These are phyloP conservation scores for Staphylotrichum longicolle DNA, from an alignment of 495 filamentous ascomycete genomes.

Conservation along the genomic window DNA sequence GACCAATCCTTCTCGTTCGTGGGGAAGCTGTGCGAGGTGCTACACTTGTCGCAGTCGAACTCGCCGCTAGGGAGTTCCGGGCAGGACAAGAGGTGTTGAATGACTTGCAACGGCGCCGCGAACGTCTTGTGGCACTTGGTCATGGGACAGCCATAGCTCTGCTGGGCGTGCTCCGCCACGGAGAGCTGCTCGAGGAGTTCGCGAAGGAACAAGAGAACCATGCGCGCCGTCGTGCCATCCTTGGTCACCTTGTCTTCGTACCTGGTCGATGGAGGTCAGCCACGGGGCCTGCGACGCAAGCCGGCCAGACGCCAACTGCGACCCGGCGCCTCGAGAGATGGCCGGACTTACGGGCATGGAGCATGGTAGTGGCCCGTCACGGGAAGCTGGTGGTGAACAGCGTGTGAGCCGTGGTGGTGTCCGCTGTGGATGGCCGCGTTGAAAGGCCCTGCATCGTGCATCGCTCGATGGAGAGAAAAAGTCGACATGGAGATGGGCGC, in stretches of 20 bases:
- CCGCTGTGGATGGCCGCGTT: slow-evolving; percentile 23
- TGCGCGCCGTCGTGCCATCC: slow-evolving; percentile 35
- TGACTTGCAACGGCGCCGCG: slow-evolving; percentile 27
- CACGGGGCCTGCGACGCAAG: neutral
- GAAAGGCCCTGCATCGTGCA: slow-evolving; percentile 34
- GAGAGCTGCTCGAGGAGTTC: slow-evolving; percentile 34
- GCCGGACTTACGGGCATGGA: slow-evolving; percentile 36
- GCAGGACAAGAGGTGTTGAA: slow-evolving; percentile 37
- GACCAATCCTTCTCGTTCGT: slow-evolving; percentile 41
- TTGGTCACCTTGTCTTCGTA: slow-evolving; percentile 36
- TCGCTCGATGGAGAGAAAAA: slow-evolving; percentile 33
- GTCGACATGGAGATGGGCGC: slow-evolving; percentile 36
- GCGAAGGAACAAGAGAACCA: slow-evolving; percentile 39
- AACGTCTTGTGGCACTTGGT: slow-evolving; percentile 30
- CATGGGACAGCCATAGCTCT: slow-evolving; percentile 37
- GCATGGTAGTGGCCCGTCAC: slow-evolving; percentile 22
- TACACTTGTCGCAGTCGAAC: slow-evolving; percentile 39
- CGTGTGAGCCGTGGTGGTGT: slow-evolving; percentile 25
- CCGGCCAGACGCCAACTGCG: neutral
- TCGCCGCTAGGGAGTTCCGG: slow-evolving; percentile 32
- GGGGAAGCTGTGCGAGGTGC: slow-evolving; percentile 33
- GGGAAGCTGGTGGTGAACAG: slow-evolving; percentile 26
- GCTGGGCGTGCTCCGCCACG: slow-evolving; percentile 10
- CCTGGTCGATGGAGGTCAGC: slow-evolving; percentile 24
- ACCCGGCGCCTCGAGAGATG: neutral